Evolutionary conservation across 305 asterid species (phyloP).

Genomic region (Plantago lanceolata): DNA sequence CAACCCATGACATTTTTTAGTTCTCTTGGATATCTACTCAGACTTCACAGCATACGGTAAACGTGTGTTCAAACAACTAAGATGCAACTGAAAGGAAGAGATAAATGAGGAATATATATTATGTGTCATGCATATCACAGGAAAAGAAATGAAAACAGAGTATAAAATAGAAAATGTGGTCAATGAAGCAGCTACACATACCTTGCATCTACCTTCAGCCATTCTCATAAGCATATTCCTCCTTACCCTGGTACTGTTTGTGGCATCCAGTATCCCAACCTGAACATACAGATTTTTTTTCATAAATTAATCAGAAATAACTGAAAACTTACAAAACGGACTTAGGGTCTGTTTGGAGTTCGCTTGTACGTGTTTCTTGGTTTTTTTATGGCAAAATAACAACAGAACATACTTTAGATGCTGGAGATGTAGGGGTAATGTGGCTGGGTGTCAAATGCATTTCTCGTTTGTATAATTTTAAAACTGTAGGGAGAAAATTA

Average conservation of each 20-base stretch:
- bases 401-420: no score
- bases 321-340: slow-evolving; percentile 19
- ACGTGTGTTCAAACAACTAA: neutral
- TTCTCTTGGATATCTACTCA: neutral
- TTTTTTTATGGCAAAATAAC: no score
- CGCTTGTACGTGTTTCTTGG: neutral
- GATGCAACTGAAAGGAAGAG: neutral
- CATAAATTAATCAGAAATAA: slow-evolving; percentile 24
- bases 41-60: neutral
- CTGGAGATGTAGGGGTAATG: neutral
- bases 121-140: neutral
- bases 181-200: slow-evolving; percentile 8
- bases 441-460: neutral
- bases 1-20: no score
- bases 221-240: slow-evolving; percentile 94
- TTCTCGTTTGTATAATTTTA: neutral
- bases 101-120: no score
- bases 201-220: slow-evolving; percentile 99
- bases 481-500: neutral
- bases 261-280: slow-evolving; percentile 99
- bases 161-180: neutral
- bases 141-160: neutral
- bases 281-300: slow-evolving; percentile 32
- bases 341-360: neutral
- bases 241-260: slow-evolving; percentile 82